These are phyloP conservation scores for Russula abietina DNA, from an alignment of 768 basidiomycete genomes.

Conservation along the genomic window DNA sequence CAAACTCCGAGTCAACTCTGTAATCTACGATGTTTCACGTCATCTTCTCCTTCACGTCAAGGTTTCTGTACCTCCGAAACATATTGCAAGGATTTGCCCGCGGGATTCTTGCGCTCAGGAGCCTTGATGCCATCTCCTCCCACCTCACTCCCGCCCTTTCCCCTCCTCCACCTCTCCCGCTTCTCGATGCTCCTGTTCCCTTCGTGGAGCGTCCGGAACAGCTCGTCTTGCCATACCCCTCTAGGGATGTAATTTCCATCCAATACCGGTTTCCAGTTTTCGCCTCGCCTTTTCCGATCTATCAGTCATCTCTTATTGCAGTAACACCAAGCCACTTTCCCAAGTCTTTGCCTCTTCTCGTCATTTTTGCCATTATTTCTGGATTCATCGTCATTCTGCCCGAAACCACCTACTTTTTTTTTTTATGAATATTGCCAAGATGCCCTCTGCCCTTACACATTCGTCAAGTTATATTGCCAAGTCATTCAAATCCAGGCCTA, in stretches of 20 bases:
- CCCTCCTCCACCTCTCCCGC: neutral
- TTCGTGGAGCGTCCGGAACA: neutral
- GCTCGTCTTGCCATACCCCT: neutral
- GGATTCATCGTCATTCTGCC: neutral
- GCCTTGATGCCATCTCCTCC: neutral
- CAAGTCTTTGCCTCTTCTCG: neutral
- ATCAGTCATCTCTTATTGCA: constrained; percentile 7
- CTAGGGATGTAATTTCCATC: neutral
- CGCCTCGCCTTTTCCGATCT: neutral
- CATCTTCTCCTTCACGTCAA: constrained; percentile 4
- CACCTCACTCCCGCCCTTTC: constrained; percentile 1
- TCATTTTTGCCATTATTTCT: neutral
- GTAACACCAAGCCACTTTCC: neutral
- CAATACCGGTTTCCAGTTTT: neutral
- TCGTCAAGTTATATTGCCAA: neutral
- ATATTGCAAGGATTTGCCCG: constrained; percentile 9
- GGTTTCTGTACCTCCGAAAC: constrained; percentile 14
- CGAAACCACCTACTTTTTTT: neutral
- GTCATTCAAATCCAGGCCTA: neutral
- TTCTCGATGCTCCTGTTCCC: neutral
- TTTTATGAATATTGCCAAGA: neutral
- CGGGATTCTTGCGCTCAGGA: constrained; percentile 11
- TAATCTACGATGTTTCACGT: constrained; percentile 8
- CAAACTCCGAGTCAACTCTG: neutral
- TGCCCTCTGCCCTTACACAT: neutral